A percentile compares a stretch with the other conserved stretches of the same genome.
Evolutionary conservation across 306 rosid species (phyloP).

Genomic region (Benincasa hispida): DNA sequence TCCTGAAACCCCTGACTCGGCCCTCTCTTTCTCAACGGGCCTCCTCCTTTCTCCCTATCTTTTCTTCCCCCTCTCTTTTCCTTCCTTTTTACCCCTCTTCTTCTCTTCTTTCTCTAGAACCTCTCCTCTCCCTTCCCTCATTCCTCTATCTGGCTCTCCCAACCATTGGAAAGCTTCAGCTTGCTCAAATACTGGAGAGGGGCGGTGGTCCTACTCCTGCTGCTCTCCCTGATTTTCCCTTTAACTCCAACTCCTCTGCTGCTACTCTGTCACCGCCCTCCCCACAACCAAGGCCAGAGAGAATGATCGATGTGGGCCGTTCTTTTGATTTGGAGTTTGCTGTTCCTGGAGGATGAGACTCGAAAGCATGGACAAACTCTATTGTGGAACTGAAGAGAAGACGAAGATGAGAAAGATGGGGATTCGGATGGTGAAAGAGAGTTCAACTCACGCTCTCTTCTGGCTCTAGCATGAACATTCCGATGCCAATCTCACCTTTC

Average conservation of each 20-base stretch:
- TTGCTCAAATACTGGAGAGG: constrained; percentile 89
- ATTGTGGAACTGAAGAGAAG: constrained; percentile 10
- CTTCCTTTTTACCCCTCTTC: too few species aligned
- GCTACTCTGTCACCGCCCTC: too few species aligned
- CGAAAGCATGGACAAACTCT: constrained; percentile 11
- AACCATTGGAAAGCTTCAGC: constrained; percentile 97
- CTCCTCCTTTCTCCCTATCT: background rate
- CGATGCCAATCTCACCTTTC: constrained; percentile 61
- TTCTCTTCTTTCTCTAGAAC: background rate
- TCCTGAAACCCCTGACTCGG: constrained; percentile 3
- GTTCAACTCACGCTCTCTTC: constrained; percentile 67
- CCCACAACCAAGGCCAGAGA: too few species aligned
- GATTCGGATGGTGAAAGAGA: too few species aligned
- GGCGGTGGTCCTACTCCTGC: constrained; percentile 10
- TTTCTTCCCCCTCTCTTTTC: background rate
- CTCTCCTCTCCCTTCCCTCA: background rate
- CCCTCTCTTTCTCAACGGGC: background rate
- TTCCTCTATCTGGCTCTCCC: constrained; percentile 92
- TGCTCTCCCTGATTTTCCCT: background rate
- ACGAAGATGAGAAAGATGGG: constrained; percentile 15
- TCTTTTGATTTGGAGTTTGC: constrained; percentile 84
- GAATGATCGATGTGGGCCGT: constrained; percentile 60
- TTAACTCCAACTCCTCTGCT: background rate
- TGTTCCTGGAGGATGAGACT: constrained; percentile 41
- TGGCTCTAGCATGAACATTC: constrained; percentile 43